Conservation (phyloP, 192 early-diverging fungal species). For the Mortierella claussenii region DNA sequence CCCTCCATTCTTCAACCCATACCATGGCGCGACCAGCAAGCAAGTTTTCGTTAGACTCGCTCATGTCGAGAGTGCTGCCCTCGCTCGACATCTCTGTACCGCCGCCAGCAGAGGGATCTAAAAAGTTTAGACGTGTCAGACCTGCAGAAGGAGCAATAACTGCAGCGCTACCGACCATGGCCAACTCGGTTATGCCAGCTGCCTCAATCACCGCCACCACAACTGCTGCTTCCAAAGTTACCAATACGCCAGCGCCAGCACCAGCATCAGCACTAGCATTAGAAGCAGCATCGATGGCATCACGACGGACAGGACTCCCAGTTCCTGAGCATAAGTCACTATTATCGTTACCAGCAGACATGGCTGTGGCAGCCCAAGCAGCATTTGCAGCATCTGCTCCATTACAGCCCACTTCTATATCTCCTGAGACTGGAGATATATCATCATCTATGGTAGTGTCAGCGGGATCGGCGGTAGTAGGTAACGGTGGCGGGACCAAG, state of each 20-base stretch:
- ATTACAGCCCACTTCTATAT: not conserved
- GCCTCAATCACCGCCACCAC: constrained; percentile 3
- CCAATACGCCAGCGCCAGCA: not conserved
- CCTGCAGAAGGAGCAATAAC: constrained; percentile 10
- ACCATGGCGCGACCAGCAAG: constrained; percentile 3
- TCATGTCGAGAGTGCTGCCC: constrained; percentile 31
- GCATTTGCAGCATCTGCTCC: not conserved
- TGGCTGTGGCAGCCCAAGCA: constrained; percentile 13
- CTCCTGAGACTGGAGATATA: not conserved
- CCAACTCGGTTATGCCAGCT: not conserved
- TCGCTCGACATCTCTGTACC: constrained; percentile 9
- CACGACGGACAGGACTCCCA: not conserved
- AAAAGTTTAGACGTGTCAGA: constrained; percentile 37
- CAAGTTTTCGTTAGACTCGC: constrained; percentile 37
- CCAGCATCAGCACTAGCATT: not conserved
- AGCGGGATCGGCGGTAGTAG: too few species aligned
- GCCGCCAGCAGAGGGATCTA: constrained; percentile 1
- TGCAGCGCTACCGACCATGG: not conserved
- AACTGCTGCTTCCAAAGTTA: not conserved
- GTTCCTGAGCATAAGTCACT: not conserved
- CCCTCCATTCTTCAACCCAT: not conserved
- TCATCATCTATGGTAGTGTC: too few species aligned
- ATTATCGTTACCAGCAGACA: not conserved
- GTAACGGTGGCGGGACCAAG: not conserved
- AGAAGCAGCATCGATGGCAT: constrained; percentile 15